Evolutionary conservation across 768 basidiomycete genomes (phyloP).

Genomic region (Russula sp.): DNA sequence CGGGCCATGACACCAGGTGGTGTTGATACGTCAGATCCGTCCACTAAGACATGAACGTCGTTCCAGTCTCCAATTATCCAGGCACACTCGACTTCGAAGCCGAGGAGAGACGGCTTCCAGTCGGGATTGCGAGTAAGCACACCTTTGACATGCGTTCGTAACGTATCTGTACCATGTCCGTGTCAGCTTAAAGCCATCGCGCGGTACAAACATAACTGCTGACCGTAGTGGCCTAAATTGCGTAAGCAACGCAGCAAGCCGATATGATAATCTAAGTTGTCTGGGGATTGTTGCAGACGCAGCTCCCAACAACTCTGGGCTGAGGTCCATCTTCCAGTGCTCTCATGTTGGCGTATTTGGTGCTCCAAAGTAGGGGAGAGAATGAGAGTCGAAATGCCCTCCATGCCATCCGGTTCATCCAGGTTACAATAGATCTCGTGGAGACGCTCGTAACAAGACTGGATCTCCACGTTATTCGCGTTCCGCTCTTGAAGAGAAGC

Average conservation of each 20-base stretch:
- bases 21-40: conserved; percentile 47
- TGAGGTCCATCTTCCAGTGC: conserved; percentile 94
- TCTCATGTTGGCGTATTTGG: conserved; percentile 97
- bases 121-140: conserved; percentile 80
- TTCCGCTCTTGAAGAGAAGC: conserved; percentile 45
- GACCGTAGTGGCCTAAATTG: conserved; percentile 96
- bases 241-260: conserved; percentile 88
- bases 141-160: conserved; percentile 91
- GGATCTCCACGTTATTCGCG: conserved; percentile 48
- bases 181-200: conserved; percentile 7
- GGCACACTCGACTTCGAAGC: conserved; percentile 89
- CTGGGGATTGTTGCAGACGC: conserved; percentile 81
- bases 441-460: conserved; percentile 79
- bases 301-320: conserved; percentile 99
- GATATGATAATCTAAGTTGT: conserved; percentile 84
- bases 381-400: conserved; percentile 88
- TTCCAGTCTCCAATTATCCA: conserved; percentile 97
- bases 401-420: conserved; percentile 99
- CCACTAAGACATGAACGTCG: conserved; percentile 64
- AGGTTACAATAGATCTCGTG: conserved; percentile 96
- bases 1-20: conserved; percentile 73
- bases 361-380: conserved; percentile 88
- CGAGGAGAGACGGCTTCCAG: conserved; percentile 74
- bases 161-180: conserved; percentile 60
- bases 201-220: conserved; percentile 33